phyloP scores from a whole-genome alignment of 2,329 filamentous ascomycete species.

The Cyphellophora attinorum region DNA sequence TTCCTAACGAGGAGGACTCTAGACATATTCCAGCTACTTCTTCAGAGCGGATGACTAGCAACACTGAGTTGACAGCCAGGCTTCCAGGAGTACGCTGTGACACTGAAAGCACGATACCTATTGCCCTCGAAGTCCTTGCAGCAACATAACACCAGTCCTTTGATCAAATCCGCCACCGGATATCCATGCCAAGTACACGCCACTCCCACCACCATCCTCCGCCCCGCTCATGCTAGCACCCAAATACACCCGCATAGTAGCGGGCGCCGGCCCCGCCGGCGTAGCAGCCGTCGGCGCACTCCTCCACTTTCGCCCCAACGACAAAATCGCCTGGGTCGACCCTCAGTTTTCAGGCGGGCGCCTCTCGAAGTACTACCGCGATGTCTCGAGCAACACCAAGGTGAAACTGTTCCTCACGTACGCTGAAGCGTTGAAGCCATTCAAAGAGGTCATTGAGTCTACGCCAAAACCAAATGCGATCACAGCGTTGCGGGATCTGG shows the following conservation, averaged over 20 bases:
- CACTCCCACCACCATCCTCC: too few relatives aligned
- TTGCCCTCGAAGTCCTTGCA: too few relatives aligned
- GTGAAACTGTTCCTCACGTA: conserved; percentile 50
- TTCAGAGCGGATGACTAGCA: too few relatives aligned
- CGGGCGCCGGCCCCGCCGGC: conserved; percentile 50
- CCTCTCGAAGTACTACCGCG: conserved; percentile 46
- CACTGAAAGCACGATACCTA: too few relatives aligned
- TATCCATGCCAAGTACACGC: too few relatives aligned
- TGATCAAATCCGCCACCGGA: too few relatives aligned
- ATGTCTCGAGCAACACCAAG: conserved; percentile 56
- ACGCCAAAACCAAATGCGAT: conserved; percentile 45
- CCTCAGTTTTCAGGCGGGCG: conserved; percentile 45
- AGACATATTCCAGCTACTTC: too few relatives aligned
- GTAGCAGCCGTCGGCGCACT: conserved; percentile 54
- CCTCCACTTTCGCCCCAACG: conserved; percentile 42
- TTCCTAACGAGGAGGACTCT: too few relatives aligned
- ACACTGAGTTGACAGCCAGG: too few relatives aligned
- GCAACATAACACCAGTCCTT: too few relatives aligned
- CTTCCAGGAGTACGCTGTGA: too few relatives aligned
- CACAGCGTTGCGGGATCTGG: conserved; percentile 41
- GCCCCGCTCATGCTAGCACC: too few relatives aligned
- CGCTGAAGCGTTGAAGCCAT: conserved; percentile 43
- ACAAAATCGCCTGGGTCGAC: conserved; percentile 45
- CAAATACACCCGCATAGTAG: conserved; percentile 42
- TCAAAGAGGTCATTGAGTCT: conserved; percentile 40